Evolutionary conservation across 2,329 filamentous ascomycete species (phyloP).

Genomic region (Aspergillus alliaceus): DNA sequence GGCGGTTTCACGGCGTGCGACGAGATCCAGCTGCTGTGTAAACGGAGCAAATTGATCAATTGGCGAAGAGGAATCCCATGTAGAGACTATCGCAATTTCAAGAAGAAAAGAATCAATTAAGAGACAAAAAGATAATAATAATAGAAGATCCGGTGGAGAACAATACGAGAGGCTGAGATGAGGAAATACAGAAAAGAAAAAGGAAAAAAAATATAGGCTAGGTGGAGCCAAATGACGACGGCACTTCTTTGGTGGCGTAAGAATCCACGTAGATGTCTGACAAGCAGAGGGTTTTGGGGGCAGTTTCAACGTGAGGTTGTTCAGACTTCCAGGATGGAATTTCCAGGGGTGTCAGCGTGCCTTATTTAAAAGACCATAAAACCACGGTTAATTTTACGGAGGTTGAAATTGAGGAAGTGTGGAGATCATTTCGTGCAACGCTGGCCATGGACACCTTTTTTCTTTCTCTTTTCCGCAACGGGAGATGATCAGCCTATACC

Average conservation of each 20-base stretch:
- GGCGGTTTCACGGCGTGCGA: not conserved
- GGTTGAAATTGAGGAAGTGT: not conserved
- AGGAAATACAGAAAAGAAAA: not conserved
- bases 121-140: not conserved
- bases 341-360: not conserved
- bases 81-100: not conserved
- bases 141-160: not conserved
- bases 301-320: not conserved
- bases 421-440: constrained; percentile 1
- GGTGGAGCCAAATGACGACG: not conserved
- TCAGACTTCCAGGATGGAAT: not conserved
- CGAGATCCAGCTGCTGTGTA: not conserved
- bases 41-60: not conserved
- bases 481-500: not conserved
- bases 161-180: not conserved
- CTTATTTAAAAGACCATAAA: not conserved
- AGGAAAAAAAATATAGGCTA: not conserved
- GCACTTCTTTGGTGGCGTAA: not conserved
- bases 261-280: not conserved
- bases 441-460: not conserved
- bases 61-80: not conserved
- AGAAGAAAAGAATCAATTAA: not conserved
- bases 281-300: not conserved
- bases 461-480: not conserved
- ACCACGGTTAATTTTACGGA: not conserved